phyloP scores from a whole-genome alignment of 2,329 filamentous ascomycete genomes.

The Knufia fluminis region DNA sequence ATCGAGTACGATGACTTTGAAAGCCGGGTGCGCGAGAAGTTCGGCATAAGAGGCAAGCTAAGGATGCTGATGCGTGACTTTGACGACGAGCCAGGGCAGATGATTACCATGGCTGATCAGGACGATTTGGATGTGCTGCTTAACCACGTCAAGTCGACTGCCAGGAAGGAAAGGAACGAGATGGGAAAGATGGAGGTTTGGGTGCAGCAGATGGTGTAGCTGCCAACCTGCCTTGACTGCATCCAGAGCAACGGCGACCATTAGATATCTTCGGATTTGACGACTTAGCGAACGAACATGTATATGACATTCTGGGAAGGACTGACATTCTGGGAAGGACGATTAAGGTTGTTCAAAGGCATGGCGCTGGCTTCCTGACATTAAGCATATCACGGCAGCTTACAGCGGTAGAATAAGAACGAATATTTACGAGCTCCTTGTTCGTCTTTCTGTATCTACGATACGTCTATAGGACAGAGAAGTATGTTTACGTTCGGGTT shows the following conservation, averaged over 20 bases:
- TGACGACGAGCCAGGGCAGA: slow-evolving; percentile 54
- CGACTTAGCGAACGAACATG: background rate
- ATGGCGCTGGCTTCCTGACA: no score
- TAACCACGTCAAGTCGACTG: slow-evolving; percentile 56
- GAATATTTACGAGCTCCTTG: no score
- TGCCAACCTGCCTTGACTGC: background rate
- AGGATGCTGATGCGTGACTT: slow-evolving; percentile 82
- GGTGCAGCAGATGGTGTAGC: slow-evolving; percentile 20
- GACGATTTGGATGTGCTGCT: slow-evolving; percentile 90
- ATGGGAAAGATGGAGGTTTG: slow-evolving; percentile 93
- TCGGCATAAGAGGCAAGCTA: slow-evolving; percentile 54
- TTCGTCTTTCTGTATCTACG: no score
- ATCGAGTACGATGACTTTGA: slow-evolving; percentile 70
- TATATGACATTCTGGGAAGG: background rate
- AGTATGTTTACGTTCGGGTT: no score
- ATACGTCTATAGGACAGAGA: no score
- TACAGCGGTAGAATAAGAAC: no score
- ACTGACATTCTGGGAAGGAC: background rate
- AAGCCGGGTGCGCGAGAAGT: slow-evolving; percentile 75
- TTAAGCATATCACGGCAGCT: no score
- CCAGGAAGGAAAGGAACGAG: slow-evolving; percentile 64
- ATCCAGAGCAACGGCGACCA: no score
- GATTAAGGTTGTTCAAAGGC: no score
- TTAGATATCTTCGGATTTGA: background rate
- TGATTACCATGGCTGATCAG: slow-evolving; percentile 95